Evolutionary conservation across 805 yeast genomes (phyloP), one percentile per base, ranked within the genome.

Genomic region (Priceomyces fermenticarens): DNA sequence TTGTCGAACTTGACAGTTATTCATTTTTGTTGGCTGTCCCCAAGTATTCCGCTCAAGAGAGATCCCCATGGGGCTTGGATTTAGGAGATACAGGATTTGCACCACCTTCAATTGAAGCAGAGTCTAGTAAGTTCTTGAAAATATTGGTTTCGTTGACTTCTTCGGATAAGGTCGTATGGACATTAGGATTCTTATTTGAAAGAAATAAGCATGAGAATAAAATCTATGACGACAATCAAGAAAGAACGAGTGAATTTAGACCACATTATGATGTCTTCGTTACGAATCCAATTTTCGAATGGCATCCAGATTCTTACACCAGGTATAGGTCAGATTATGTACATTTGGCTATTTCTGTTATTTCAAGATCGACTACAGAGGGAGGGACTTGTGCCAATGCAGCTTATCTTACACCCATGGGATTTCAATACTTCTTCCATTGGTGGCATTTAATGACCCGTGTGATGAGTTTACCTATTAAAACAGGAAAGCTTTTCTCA

Each of bases 271-370:
- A 78, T 31, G 75, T 85, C 7, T 60, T 65, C 13, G 73, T 84
- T n/a, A 72, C 76, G 3, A 76, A 78, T 51, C 91, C 90, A 0
- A 79, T 80, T 25, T 51, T 58, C 12, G 63, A 58, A 0, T 53
- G 54, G 2, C 89, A 89, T 64, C 69, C 72, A 1, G 98, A 91
- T 62, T 87, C 97, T 0, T 91, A 83, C 57, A 63, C 61, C 10
- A 88, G 84, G 0, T 93, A 81, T 67, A 67, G 98, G 55, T 85
- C 95, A 47, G 83, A 88, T 41, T 90, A 79, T 55, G 70, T 91
- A 9, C 96, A 88, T 55, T 44, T 70, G 49, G 68, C 73, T 4
- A 51, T 70, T 5, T 54, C 70, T 0, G 75, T 70, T 5, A 55
- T 54, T 7, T 66, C 73, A 1, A 57, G 54, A 12, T 57, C 72